phyloP scores from a whole-genome alignment of 768 basidiomycete genomes.

The Fomitopsis pulvina region DNA sequence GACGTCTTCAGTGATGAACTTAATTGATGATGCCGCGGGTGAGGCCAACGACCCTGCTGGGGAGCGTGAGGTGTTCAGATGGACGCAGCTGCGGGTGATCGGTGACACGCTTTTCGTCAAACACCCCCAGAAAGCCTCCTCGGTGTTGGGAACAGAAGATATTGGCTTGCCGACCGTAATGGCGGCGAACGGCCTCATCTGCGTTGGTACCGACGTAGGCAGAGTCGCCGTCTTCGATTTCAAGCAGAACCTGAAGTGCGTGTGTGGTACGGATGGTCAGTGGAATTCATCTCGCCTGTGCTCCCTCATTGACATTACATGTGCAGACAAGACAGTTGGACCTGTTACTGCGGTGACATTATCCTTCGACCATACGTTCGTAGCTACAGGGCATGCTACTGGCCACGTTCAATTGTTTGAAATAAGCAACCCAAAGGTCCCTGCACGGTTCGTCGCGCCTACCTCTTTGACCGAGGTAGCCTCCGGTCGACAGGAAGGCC shows the following conservation, averaged over 20 bases:
- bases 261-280: slow-evolving; percentile 66
- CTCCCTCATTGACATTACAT: slow-evolving; percentile 7
- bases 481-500: slow-evolving; percentile 81
- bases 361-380: slow-evolving; percentile 89
- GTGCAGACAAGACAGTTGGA: slow-evolving; percentile 53
- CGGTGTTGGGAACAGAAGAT: slow-evolving; percentile 50
- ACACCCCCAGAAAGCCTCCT: slow-evolving; percentile 50
- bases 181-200: slow-evolving; percentile 82
- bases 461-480: slow-evolving; percentile 59
- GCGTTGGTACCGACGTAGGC: slow-evolving; percentile 80
- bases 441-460: slow-evolving; percentile 66
- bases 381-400: slow-evolving; percentile 80
- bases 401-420: slow-evolving; percentile 88
- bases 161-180: slow-evolving; percentile 72
- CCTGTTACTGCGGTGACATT: slow-evolving; percentile 85
- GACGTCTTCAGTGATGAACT: slow-evolving; percentile 53
- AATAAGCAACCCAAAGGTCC: slow-evolving; percentile 57
- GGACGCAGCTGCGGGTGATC: slow-evolving; percentile 62
- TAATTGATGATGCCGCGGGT: slow-evolving; percentile 11
- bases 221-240: slow-evolving; percentile 84
- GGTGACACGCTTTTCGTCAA: slow-evolving; percentile 50
- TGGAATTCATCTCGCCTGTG: slow-evolving; percentile 33
- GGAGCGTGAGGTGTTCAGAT: slow-evolving; percentile 60
- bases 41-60: not conserved
- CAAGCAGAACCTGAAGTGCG: slow-evolving; percentile 72